phyloP scores from a whole-genome alignment of 495 filamentous ascomycete species.

The Aspergillus bridgeri region DNA sequence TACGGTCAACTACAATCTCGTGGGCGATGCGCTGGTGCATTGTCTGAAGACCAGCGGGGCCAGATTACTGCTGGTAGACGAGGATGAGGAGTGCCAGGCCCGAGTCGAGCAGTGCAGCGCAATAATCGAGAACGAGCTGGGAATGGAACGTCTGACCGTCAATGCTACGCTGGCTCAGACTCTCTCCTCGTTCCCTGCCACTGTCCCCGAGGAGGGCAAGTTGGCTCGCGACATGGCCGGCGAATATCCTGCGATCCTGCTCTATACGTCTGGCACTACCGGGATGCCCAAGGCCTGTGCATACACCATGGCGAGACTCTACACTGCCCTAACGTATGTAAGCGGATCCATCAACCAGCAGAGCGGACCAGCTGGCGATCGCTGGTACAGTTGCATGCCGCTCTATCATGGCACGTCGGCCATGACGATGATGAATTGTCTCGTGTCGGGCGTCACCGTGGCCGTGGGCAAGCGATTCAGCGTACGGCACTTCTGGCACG shows the following conservation, averaged over 20 bases:
- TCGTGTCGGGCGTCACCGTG: slow-evolving; percentile 57
- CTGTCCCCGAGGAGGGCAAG: slow-evolving; percentile 45
- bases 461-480: slow-evolving; percentile 71
- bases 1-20: slow-evolving; percentile 70
- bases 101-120: slow-evolving; percentile 53
- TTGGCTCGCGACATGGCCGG: slow-evolving; percentile 43
- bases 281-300: slow-evolving; percentile 61
- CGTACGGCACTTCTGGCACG: slow-evolving; percentile 68
- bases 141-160: slow-evolving; percentile 52
- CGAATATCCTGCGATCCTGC: slow-evolving; percentile 53
- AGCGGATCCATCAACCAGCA: slow-evolving; percentile 23
- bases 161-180: slow-evolving; percentile 44
- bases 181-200: slow-evolving; percentile 46
- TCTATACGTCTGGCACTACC: slow-evolving; percentile 72
- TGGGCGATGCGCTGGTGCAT: slow-evolving; percentile 63
- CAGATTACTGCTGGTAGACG: slow-evolving; percentile 63
- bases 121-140: slow-evolving; percentile 47
- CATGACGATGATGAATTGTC: slow-evolving; percentile 49
- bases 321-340: slow-evolving; percentile 26
- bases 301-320: slow-evolving; percentile 45
- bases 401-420: slow-evolving; percentile 75
- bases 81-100: slow-evolving; percentile 48
- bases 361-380: slow-evolving; percentile 46
- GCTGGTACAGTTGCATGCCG: slow-evolving; percentile 78
- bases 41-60: slow-evolving; percentile 60